phyloP scores from a whole-genome alignment of 331 rosid genomes.

The Prunus yedoensis region DNA sequence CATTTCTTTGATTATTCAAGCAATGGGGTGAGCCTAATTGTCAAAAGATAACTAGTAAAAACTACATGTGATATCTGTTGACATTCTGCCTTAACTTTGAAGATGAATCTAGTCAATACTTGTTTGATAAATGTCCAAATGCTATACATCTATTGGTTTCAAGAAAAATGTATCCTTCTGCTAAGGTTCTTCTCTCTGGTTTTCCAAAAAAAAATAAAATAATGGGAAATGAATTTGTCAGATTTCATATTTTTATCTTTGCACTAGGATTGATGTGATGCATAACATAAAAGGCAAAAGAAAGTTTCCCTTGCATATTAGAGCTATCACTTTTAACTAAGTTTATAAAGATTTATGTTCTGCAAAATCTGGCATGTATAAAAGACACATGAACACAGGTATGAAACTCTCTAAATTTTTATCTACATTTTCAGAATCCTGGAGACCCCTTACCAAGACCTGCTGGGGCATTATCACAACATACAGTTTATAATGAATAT shows the following conservation, averaged over 20 bases:
- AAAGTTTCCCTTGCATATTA: not conserved
- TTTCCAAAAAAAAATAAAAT: not conserved
- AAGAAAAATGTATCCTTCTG: not conserved
- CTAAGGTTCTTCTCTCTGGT: not conserved
- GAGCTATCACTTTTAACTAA: too few species aligned
- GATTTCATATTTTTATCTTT: not conserved
- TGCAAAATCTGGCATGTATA: not conserved
- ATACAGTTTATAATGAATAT: conserved; percentile 34
- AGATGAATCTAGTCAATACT: not conserved
- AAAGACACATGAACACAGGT: not conserved
- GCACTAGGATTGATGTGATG: not conserved
- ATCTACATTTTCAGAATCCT: conserved; percentile 26
- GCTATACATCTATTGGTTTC: not conserved
- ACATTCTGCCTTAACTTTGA: not conserved
- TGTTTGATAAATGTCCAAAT: not conserved
- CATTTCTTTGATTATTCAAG: not conserved
- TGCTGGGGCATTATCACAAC: conserved; percentile 24
- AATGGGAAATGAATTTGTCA: not conserved
- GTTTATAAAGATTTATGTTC: not conserved
- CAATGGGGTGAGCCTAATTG: too few species aligned
- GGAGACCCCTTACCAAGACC: conserved; percentile 30
- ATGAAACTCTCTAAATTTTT: not conserved
- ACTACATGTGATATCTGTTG: not conserved
- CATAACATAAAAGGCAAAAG: not conserved
- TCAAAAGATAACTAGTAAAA: not conserved